Evolutionary conservation across 2,329 filamentous ascomycete species (phyloP).

Genomic region (Colletotrichum kahawae): DNA sequence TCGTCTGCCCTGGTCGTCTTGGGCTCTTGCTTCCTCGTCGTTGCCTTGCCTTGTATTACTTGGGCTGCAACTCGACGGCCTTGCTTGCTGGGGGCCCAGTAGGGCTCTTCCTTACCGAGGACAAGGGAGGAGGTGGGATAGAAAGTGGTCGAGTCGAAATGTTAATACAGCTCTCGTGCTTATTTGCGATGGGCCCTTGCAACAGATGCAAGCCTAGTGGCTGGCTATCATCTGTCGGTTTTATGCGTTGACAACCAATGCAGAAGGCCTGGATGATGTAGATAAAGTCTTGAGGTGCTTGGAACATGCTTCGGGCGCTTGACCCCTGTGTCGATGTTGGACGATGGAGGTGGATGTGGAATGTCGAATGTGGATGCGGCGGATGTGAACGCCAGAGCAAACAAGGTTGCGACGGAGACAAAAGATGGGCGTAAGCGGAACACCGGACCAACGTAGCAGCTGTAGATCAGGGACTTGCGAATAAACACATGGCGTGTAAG

Average conservation of each 20-base stretch:
- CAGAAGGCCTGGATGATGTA: not conserved
- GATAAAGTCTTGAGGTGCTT: not conserved
- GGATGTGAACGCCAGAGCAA: not conserved
- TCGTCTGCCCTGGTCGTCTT: not conserved
- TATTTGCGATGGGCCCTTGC: not conserved
- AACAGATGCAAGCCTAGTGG: not conserved
- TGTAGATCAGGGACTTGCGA: not conserved
- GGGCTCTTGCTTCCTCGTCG: not conserved
- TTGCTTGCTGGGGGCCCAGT: not conserved
- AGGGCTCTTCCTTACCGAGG: not conserved
- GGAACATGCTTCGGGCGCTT: not conserved
- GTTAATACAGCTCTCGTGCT: not conserved
- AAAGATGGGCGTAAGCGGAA: not conserved
- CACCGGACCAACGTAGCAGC: not conserved
- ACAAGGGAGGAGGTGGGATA: not conserved
- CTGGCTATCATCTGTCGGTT: not conserved
- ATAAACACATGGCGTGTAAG: not conserved
- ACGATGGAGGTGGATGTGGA: not conserved
- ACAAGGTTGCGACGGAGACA: slow-evolving; percentile 8
- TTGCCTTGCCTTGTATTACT: not conserved
- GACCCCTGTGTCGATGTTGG: slow-evolving; percentile 7
- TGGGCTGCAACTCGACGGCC: not conserved
- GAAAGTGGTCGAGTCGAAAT: not conserved
- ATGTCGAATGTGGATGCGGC: not conserved
- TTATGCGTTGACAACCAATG: not conserved